Conservation (phyloP, 2,329 filamentous ascomycete species). For the Trichoderma semiorbis region DNA sequence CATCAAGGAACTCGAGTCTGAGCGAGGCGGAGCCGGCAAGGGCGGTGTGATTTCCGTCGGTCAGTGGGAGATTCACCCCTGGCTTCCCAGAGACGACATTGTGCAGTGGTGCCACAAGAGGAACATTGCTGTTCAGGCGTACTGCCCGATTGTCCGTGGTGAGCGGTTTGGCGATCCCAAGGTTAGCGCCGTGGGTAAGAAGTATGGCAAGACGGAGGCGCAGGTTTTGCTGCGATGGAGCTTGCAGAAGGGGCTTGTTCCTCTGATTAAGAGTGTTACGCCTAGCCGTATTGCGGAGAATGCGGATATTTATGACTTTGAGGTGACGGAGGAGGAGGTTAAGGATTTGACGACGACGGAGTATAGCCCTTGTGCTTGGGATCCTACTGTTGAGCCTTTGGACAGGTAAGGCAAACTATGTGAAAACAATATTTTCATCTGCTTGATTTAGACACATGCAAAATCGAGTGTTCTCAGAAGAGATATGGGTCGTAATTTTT, state of each 20-base stretch:
- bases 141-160: slow-evolving; percentile 61
- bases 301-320: slow-evolving; percentile 52
- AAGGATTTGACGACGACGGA: slow-evolving; percentile 47
- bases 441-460: no score
- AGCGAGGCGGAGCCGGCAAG: slow-evolving; percentile 59
- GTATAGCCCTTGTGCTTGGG: slow-evolving; percentile 56
- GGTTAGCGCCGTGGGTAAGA: slow-evolving; percentile 62
- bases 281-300: slow-evolving; percentile 65
- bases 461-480: no score
- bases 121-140: slow-evolving; percentile 61
- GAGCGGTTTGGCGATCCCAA: slow-evolving; percentile 67
- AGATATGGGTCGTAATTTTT: no score
- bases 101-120: slow-evolving; percentile 69
- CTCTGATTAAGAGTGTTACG: slow-evolving; percentile 71
- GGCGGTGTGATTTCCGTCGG: slow-evolving; percentile 76
- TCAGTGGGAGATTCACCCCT: slow-evolving; percentile 88
- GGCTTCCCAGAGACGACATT: slow-evolving; percentile 77
- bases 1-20: slow-evolving; percentile 58
- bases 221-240: slow-evolving; percentile 81
- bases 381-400: slow-evolving; percentile 48
- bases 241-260: slow-evolving; percentile 72
- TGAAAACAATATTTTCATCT: no score
- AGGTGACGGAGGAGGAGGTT: slow-evolving; percentile 52
- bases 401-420: slow-evolving; percentile 33
- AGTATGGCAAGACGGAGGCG: slow-evolving; percentile 69